Conservation (phyloP, 139 green algal genomes). For the Chlamydomonas urium region DNA sequence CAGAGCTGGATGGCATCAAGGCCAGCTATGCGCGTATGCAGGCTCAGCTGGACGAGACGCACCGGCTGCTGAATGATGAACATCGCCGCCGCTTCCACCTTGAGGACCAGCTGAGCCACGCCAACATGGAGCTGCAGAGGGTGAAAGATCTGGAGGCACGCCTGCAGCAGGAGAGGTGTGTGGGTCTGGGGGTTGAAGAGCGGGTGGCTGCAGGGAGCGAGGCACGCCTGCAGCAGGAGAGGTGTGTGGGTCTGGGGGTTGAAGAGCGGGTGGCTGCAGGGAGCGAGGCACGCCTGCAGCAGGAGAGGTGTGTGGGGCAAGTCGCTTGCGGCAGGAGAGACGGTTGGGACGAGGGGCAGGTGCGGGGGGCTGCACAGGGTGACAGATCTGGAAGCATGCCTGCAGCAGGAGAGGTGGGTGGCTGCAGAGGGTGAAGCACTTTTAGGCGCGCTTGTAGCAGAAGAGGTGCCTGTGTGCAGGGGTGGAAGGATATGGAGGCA, state of each 20-base stretch:
- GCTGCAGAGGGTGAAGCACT: slow-evolving; percentile 18
- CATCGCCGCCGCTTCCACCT: slow-evolving; percentile 31
- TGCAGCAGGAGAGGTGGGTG: too few species aligned
- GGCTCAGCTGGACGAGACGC: slow-evolving; percentile 49
- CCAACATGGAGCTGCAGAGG: slow-evolving; percentile 33
- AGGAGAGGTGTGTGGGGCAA: slow-evolving; percentile 25
- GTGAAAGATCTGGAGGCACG: slow-evolving; percentile 24
- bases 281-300: slow-evolving; percentile 19
- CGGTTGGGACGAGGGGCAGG: slow-evolving; percentile 17
- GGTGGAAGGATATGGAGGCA: slow-evolving; percentile 10
- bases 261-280: too few species aligned
- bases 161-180: slow-evolving; percentile 27
- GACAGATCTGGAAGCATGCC: too few species aligned
- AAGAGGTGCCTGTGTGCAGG: slow-evolving; percentile 21
- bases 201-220: too few species aligned
- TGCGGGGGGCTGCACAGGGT: slow-evolving; percentile 29
- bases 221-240: slow-evolving; percentile 19
- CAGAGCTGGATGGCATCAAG: slow-evolving; percentile 47
- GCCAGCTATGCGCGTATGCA: slow-evolving; percentile 43
- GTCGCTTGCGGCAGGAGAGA: too few species aligned
- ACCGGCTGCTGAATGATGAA: slow-evolving; percentile 49
- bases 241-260: slow-evolving; percentile 22
- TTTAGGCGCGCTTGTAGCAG: slow-evolving; percentile 20
- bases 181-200: too few species aligned
- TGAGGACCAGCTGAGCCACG: slow-evolving; percentile 40